Evolutionary conservation across 352 stramenopile genomes (phyloP), one percentile per base, ranked within the genome.

Genomic region (Hyaloperonospora arabidopsidis): DNA sequence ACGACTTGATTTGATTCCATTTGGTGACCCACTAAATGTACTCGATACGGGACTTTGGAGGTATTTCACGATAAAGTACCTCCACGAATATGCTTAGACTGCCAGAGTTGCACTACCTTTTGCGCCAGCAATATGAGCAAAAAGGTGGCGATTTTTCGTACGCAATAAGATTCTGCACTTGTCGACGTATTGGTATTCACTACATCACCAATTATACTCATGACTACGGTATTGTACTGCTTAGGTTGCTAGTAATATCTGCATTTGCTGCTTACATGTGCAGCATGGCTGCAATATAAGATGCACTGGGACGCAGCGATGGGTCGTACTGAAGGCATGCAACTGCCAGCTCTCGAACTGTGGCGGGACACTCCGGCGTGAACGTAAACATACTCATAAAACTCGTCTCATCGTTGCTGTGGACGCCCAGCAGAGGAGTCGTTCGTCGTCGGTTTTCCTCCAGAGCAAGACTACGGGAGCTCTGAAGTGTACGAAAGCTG

Each of bases 281-380:
- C 41, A 90, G 63, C 77, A 87, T 87, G n/a, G 76, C 77, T 48
- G 75, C 68, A 40, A 88, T 78, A 52, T 90, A 87, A 52, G 74
- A 79, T 21, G 80, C 76, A 22, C 76, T 88, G 19, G 80, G 80
- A 17, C 80, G 74, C 52, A 87, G 57, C 23, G 72, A 84, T 41
- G 80, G 76, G 52, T 90, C 80, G 47, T 76, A 79, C 21, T 88
- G 75, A 18, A 90, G 61, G 55, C 79, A 90, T 15, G 72, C 78
- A 1, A 55, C 57, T 45, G 80, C 80, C 32, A 90, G 64, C 23
- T 88, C 74, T 14, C 63, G 61, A 12, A 90, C 64, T 41, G 73
- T 66, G 2, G 57, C 58, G 0, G 80, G 78, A 44, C 80, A 90
- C 38, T 85, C 70, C 1, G 75, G 69, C 15, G 76, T 84, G 55